Percentiles rank a stretch among this genome's conserved stretches.
These are phyloP conservation scores for Immersiella caudata DNA, from an alignment of 495 filamentous ascomycete genomes.

Conservation along the genomic window DNA sequence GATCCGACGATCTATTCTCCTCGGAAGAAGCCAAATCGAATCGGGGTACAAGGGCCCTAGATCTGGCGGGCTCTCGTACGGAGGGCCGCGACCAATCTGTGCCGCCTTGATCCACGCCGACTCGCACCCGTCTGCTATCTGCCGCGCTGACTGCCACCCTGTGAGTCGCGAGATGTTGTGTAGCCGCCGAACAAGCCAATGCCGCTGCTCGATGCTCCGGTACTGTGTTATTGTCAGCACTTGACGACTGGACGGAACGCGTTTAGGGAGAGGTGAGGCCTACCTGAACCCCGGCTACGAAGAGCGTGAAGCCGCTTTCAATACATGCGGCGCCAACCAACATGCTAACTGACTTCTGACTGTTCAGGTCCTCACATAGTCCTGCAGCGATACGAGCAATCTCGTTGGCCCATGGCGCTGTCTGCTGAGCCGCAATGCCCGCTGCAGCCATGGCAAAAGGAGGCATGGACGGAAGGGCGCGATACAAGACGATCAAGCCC, in stretches of 20 bases:
- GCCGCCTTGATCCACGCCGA: conserved; percentile 75
- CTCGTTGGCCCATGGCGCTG: conserved; percentile 67
- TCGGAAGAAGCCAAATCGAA: conserved; percentile 45
- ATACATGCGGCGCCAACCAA: conserved; percentile 78
- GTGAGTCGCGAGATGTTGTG: conserved; percentile 76
- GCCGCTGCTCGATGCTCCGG: conserved; percentile 67
- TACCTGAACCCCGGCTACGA: conserved; percentile 78
- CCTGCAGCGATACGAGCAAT: conserved; percentile 84
- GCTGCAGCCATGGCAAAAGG: conserved; percentile 87
- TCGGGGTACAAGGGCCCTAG: conserved; percentile 37
- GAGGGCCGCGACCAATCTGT: conserved; percentile 71
- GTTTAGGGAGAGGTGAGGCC: conserved; percentile 2
- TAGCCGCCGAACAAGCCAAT: conserved; percentile 73
- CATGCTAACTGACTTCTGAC: conserved; percentile 67
- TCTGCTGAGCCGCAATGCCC: conserved; percentile 68
- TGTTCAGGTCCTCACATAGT: conserved; percentile 65
- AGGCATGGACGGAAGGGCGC: conserved; percentile 86
- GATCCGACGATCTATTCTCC: conserved; percentile 47
- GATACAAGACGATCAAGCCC: conserved; percentile 73
- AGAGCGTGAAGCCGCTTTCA: conserved; percentile 77
- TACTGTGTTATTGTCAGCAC: conserved; percentile 54
- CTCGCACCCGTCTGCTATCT: conserved; percentile 84
- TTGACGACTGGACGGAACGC: not conserved
- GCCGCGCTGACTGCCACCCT: conserved; percentile 79
- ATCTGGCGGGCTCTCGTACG: conserved; percentile 60